These are phyloP conservation scores for Hanseniaspora thailandica DNA, from an alignment of 805 yeast species.

Conservation along the genomic window DNA sequence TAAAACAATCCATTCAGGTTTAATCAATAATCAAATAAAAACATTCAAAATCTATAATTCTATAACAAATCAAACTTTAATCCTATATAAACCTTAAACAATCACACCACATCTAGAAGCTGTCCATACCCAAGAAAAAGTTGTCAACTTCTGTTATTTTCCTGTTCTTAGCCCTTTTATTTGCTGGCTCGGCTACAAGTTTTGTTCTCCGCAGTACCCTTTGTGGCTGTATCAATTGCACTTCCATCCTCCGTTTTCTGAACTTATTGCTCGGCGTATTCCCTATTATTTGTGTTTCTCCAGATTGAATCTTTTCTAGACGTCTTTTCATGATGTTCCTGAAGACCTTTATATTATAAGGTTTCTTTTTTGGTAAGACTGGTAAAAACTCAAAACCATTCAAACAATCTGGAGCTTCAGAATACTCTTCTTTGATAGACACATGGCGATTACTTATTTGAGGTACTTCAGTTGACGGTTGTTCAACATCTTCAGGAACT, in stretches of 20 bases:
- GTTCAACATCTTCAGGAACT: too few relatives aligned
- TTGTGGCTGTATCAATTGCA: not conserved
- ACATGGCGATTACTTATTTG: too few relatives aligned
- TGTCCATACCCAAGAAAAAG: not conserved
- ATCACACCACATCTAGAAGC: not conserved
- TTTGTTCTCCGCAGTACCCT: too few relatives aligned
- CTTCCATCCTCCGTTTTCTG: not conserved
- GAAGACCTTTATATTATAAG: not conserved
- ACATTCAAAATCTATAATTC: too few relatives aligned
- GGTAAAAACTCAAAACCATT: not conserved
- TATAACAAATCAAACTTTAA: too few relatives aligned
- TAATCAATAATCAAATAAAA: too few relatives aligned
- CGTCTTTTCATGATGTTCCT: not conserved
- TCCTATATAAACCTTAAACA: too few relatives aligned
- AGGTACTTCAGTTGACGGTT: too few relatives aligned
- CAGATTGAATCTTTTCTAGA: not conserved
- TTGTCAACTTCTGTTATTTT: not conserved
- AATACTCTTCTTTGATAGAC: not conserved
- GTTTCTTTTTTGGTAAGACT: not conserved
- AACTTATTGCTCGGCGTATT: too few relatives aligned
- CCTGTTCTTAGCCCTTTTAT: not conserved
- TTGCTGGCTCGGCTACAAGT: too few relatives aligned
- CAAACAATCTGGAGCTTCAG: not conserved
- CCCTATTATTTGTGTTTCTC: too few relatives aligned
- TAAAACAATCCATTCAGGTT: too few relatives aligned